Conservation (phyloP, 2,329 filamentous ascomycete species). For the Apiospora arundinis region DNA sequence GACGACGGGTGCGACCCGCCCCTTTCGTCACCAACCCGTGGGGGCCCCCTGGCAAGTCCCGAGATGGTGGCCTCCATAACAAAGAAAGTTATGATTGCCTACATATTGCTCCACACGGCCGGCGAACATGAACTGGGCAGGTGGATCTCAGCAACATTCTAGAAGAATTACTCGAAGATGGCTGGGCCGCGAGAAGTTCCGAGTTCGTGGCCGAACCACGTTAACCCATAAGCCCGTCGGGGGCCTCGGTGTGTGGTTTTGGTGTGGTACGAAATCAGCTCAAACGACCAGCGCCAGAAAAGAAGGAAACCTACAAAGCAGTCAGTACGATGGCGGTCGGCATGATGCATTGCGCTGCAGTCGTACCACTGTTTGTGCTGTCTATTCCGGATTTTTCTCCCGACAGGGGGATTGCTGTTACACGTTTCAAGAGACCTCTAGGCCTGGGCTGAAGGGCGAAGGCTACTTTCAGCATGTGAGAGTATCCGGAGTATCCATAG, state of each 20-base stretch:
- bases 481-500: constrained; percentile 9
- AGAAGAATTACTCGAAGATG: neutral
- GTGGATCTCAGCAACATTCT: neutral
- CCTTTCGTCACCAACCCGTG: neutral
- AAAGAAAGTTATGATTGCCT: constrained; percentile 14
- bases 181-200: neutral
- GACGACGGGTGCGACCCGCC: neutral
- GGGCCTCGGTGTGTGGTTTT: neutral
- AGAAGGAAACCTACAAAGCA: neutral
- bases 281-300: neutral
- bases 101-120: neutral
- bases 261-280: neutral
- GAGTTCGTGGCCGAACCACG: neutral
- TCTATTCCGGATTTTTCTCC: neutral
- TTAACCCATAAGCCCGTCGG: neutral
- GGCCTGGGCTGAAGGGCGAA: neutral
- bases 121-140: constrained; percentile 4
- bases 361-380: neutral
- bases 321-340: neutral
- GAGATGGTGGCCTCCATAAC: constrained; percentile 16
- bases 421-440: neutral
- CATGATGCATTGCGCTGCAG: neutral
- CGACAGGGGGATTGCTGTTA: neutral
- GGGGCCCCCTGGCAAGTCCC: constrained; percentile 7
- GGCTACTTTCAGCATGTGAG: neutral